Evolutionary conservation across 192 early-diverging fungal genomes (phyloP), one percentile per base, ranked within the genome.

Genomic region (Mortierella hygrophila): DNA sequence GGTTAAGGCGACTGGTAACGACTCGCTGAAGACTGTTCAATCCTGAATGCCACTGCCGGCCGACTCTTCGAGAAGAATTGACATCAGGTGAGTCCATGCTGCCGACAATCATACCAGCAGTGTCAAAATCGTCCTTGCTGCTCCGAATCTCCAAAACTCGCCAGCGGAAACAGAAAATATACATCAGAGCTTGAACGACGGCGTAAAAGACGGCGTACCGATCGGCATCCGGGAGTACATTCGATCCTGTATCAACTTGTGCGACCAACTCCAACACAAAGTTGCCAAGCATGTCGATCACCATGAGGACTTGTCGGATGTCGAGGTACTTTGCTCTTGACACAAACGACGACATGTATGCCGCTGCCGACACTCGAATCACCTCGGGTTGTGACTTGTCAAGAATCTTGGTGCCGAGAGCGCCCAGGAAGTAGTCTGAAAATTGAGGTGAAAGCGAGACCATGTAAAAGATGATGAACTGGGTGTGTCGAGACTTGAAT

Each of bases 101-200:
- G 68, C 88, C 88, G 16, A 80, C 83, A 83, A 88, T 81, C 72
- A 83, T 84, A 29, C 88, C 88, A 0, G 82, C 88, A 49, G 79
- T 88, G 49, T 82, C 84, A 35, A 86, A 83, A 42, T 85, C 80
- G n/a, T 82, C 83, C 68, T 77, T 82, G 60, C 76, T 82, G 47
- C 72, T 78, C 29, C 52, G 20, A 18, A 46, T 46, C 29, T 94
- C 91, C 52, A 99, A 83, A 75, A 97, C 93, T 75, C 92, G 93
- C 97, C 98, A 99, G 11, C 97, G 92, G 88, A 98, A 99, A 88
- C 97, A 98, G 77, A 98, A 99, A 18, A 97, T 92, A 82, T 99
- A 99, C 68, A 99, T 86, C n/a, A 96, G 74, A 0, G 97, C 95
- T 76, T 99, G 97, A 5, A 97, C 93, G 15, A 94, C 91, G 4